A percentile compares a stretch with the other conserved stretches of the same genome.
Conservation (phyloP, 2,329 filamentous ascomycete genomes). For the Ciborinia camelliae region DNA sequence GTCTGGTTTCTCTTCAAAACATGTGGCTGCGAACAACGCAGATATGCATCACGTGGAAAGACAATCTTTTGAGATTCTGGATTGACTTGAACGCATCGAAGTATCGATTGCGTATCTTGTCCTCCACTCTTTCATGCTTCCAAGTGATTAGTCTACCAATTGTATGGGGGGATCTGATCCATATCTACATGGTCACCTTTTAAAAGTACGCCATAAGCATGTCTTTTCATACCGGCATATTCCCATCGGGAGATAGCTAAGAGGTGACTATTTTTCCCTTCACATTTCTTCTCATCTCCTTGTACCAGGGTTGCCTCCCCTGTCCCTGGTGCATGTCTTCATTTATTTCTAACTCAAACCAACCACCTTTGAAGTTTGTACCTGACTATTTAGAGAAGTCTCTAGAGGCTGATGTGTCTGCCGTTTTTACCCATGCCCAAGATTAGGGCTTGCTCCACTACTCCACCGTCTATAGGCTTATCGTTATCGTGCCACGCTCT, state of each 20-base stretch:
- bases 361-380: background rate
- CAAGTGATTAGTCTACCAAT: background rate
- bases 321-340: conserved; percentile 1
- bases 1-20: background rate
- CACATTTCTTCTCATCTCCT: background rate
- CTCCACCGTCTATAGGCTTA: conserved; percentile 4
- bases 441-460: background rate
- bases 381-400: background rate
- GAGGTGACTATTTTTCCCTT: background rate
- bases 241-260: background rate
- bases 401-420: background rate
- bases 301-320: background rate
- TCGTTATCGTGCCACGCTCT: conserved; percentile 1
- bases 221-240: background rate
- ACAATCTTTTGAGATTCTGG: background rate
- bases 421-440: background rate
- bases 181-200: background rate
- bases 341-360: background rate
- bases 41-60: background rate
- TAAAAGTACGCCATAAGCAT: background rate
- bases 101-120: conserved; percentile 5
- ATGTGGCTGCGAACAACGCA: background rate
- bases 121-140: background rate
- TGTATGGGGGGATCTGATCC: background rate
- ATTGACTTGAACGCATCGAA: background rate